Evolutionary conservation across 2,329 filamentous ascomycete genomes (phyloP), one percentile per base, ranked within the genome.

Genomic region (Sphaerulina musiva): DNA sequence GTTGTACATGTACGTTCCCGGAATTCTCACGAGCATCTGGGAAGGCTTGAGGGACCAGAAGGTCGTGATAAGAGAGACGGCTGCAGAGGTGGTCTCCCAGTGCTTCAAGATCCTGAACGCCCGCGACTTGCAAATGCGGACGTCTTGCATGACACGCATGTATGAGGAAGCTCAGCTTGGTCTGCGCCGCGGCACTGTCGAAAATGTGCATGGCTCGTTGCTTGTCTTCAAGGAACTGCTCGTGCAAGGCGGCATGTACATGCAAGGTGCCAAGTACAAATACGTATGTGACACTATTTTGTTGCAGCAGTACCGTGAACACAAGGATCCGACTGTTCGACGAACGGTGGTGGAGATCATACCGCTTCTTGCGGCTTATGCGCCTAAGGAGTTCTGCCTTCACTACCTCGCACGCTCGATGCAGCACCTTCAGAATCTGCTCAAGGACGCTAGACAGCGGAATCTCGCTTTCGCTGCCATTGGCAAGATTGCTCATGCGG

Each of bases 171-270:
- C 90, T 14, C 79, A 89, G 56, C 79, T 82, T 57, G 91, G 91
- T 6, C 83, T 98, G 62, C 84, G 85, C 68, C 80, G 85, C 48
- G 86, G 84, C 63, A 89, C 89, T 14, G 80, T 95, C 51, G 93
- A 98, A 70, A 86, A 84, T 56, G 86, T 95, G 41, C 95, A 98
- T 68, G 93, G 89, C n/a, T 96, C 92, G 1, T 79, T 98, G 40
- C 79, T 98, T 17, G 90, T 95, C 1, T 80, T 97, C 65, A 95
- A 92, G 70, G 92, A 97, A 73, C 80, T 98, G 46, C 82, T 98
- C 14, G 83, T 93, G 59, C 92, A 95, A 69, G 93, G 93, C 50
- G 91, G 90, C 64, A 98, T 98, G 92, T 98, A 95, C 72, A 97
- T 98, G 93, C 90, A 95, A 66, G 88, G 91, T 39, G 84, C 91